Evolutionary conservation across 1,284 basidiomycete genomes (phyloP).

Genomic region (Ganoderma multipileum): DNA sequence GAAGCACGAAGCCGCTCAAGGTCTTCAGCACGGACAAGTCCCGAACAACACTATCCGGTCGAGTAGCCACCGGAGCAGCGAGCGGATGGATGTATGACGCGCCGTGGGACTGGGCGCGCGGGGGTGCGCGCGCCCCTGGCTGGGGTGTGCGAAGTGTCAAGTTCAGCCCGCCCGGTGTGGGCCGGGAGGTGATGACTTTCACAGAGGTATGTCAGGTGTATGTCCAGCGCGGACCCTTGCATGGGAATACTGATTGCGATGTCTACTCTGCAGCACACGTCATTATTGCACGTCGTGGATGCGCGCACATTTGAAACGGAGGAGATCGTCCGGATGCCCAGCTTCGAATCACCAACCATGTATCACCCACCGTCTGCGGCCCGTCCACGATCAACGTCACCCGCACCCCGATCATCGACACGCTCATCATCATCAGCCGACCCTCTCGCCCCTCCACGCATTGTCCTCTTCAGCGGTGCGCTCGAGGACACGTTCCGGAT

Average conservation of each 20-base stretch:
- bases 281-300: slow-evolving; percentile 77
- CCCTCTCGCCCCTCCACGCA: slow-evolving; percentile 39
- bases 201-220: slow-evolving; percentile 70
- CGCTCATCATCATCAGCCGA: slow-evolving; percentile 24
- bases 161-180: slow-evolving; percentile 64
- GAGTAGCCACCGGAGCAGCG: slow-evolving; percentile 49
- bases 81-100: slow-evolving; percentile 66
- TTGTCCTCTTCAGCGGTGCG: slow-evolving; percentile 52
- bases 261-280: slow-evolving; percentile 64
- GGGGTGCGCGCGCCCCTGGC: slow-evolving; percentile 61
- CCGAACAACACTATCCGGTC: slow-evolving; percentile 42
- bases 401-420: slow-evolving; percentile 21
- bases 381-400: slow-evolving; percentile 38
- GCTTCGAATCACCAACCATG: slow-evolving; percentile 36
- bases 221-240: not conserved
- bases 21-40: slow-evolving; percentile 64
- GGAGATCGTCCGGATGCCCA: slow-evolving; percentile 71
- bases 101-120: slow-evolving; percentile 69
- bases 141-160: slow-evolving; percentile 83
- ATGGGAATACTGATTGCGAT: slow-evolving; percentile 3
- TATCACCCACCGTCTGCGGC: slow-evolving; percentile 33
- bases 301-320: slow-evolving; percentile 82
- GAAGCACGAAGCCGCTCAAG: slow-evolving; percentile 72
- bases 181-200: slow-evolving; percentile 78
- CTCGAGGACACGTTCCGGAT: slow-evolving; percentile 65